A percentile compares a stretch with the other conserved stretches of the same genome.
Conservation (phyloP, 139 green algal genomes). For the Haematococcus sp. region DNA sequence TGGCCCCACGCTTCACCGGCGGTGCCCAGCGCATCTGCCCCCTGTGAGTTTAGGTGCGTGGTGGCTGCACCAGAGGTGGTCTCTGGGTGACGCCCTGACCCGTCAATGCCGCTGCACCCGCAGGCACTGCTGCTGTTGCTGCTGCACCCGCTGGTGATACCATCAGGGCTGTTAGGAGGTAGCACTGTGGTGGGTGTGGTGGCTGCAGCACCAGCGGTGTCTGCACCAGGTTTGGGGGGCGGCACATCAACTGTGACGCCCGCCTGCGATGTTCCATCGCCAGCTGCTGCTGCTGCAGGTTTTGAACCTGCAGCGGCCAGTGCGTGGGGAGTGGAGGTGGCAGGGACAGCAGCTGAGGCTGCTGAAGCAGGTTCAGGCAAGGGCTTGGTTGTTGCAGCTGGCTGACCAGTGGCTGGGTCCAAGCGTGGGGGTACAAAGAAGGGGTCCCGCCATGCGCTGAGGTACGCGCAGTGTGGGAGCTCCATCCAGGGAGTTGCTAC, state of each 20-base stretch:
- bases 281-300: neutral
- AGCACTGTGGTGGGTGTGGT: too few species aligned
- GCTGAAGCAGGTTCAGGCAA: neutral
- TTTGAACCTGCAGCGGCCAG: too few species aligned
- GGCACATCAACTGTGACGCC: neutral
- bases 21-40: neutral
- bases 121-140: neutral
- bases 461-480: conserved; percentile 27
- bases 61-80: neutral
- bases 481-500: conserved; percentile 34
- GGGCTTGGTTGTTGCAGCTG: neutral
- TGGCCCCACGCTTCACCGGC: neutral
- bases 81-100: neutral
- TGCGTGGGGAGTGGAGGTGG: too few species aligned
- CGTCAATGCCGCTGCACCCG: neutral
- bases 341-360: neutral
- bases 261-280: neutral
- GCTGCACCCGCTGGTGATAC: too few species aligned
- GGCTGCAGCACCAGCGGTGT: too few species aligned
- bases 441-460: conserved; percentile 36
- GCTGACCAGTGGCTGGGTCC: conserved; percentile 10
- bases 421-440: conserved; percentile 30
- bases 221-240: neutral
- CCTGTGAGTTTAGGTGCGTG: neutral
- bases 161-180: too few species aligned